Evolutionary conservation across 2,329 filamentous ascomycete genomes (phyloP).

Genomic region (Fusarium oxysporum): DNA sequence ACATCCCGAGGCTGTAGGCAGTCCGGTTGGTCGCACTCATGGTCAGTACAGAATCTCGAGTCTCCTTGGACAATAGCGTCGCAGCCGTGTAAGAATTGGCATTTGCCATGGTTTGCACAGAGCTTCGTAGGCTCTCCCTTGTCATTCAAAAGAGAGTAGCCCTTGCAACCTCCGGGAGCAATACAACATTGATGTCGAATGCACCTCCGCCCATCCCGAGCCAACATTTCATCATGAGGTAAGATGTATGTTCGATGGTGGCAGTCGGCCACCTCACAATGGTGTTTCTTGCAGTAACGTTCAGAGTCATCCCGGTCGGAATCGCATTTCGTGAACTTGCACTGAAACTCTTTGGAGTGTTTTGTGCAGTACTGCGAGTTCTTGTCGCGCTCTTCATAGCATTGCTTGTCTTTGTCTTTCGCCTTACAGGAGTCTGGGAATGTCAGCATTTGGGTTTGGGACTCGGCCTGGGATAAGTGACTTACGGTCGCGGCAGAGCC

Average conservation of each 20-base stretch:
- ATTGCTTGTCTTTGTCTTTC: neutral
- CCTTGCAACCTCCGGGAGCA: slow-evolving; percentile 2
- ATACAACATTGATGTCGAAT: slow-evolving; percentile 28
- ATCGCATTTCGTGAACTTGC: neutral
- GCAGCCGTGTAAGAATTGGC: slow-evolving; percentile 15
- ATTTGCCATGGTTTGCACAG: slow-evolving; percentile 27
- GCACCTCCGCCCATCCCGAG: slow-evolving; percentile 1
- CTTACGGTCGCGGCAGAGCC: slow-evolving; percentile 27
- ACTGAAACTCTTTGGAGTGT: slow-evolving; percentile 8
- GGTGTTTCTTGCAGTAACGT: slow-evolving; percentile 15
- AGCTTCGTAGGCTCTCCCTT: neutral
- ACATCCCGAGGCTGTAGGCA: slow-evolving; percentile 20
- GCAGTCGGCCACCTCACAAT: slow-evolving; percentile 8
- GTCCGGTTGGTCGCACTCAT: slow-evolving; percentile 12
- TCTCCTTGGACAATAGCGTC: neutral
- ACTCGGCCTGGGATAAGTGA: rapidly evolving
- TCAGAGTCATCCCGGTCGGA: neutral
- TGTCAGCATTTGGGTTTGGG: neutral
- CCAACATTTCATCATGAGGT: neutral
- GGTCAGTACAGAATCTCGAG: slow-evolving; percentile 18
- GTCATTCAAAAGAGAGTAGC: neutral
- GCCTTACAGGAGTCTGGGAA: slow-evolving; percentile 10
- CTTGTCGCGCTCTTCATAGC: neutral
- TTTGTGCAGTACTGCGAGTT: slow-evolving; percentile 7
- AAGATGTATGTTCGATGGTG: neutral